Evolutionary conservation across 257 asterid species (phyloP).

Genomic region (Solanum dulcamara): DNA sequence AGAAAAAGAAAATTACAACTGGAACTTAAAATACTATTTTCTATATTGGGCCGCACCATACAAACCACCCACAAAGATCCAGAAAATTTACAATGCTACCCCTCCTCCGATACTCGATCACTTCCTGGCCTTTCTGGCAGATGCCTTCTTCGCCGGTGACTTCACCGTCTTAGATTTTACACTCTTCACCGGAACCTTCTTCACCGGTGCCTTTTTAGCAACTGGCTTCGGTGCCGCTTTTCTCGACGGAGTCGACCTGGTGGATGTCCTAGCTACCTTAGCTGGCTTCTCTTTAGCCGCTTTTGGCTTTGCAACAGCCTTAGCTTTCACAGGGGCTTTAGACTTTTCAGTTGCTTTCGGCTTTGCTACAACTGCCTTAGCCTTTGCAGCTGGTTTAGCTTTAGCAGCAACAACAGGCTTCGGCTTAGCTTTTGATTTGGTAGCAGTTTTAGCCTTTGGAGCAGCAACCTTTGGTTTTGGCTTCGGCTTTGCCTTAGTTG

Average conservation of each 20-base stretch:
- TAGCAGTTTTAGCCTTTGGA: neutral
- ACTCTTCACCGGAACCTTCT: constrained; percentile 24
- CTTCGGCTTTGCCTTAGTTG: constrained; percentile 7
- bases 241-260: neutral
- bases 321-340: constrained; percentile 36
- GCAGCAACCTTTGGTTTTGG: constrained; percentile 21
- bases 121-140: constrained; percentile 25
- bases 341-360: constrained; percentile 37
- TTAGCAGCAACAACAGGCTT: constrained; percentile 17
- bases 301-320: constrained; percentile 18
- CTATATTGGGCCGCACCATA: neutral
- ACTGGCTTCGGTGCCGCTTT: neutral
- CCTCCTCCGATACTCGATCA: constrained; percentile 9
- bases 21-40: neutral
- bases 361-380: constrained; percentile 25
- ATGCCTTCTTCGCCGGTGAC: constrained; percentile 3
- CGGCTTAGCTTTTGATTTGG: constrained; percentile 6
- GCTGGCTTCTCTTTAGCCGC: neutral
- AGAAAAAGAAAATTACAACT: neutral
- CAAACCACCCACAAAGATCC: constrained; percentile 15
- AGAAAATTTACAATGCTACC: constrained; percentile 33
- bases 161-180: constrained; percentile 1
- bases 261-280: constrained; percentile 2
- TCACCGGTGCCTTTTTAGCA: neutral
- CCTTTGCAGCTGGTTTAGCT: constrained; percentile 16